Evolutionary conservation across 2,329 filamentous ascomycete species (phyloP).

Genomic region (Podosphaera fusca): DNA sequence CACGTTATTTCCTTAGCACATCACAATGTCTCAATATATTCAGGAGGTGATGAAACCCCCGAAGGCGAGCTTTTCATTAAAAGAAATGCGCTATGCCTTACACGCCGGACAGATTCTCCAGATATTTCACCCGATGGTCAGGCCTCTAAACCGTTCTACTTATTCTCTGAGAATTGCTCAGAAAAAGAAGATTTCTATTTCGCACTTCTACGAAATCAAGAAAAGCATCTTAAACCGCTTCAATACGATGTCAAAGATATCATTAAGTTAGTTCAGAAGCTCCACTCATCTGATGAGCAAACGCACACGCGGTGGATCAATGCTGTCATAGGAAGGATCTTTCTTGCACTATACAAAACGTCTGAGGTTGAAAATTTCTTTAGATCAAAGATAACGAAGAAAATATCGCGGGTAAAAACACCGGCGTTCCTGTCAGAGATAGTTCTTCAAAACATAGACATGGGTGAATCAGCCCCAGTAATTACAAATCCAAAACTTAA

Average conservation of each 20-base stretch:
- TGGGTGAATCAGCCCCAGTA: constrained; percentile 67
- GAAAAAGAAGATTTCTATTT: constrained; percentile 99
- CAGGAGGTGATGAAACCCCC: constrained; percentile 52
- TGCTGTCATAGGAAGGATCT: constrained; percentile 68
- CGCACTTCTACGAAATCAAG: constrained; percentile 65
- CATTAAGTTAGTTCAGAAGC: constrained; percentile 65
- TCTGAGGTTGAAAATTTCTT: constrained; percentile 58
- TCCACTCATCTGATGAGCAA: constrained; percentile 83
- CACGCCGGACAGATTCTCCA: constrained; percentile 33
- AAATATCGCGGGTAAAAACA: constrained; percentile 82
- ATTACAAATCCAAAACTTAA: constrained; percentile 74
- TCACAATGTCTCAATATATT: constrained; percentile 67
- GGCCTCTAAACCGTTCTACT: constrained; percentile 61
- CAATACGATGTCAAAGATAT: constrained; percentile 69
- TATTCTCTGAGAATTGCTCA: constrained; percentile 88
- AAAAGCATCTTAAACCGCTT: constrained; percentile 45
- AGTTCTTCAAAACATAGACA: constrained; percentile 59
- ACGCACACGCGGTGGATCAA: constrained; percentile 85
- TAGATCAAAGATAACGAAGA: constrained; percentile 74
- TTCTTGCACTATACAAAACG: constrained; percentile 72
- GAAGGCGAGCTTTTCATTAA: constrained; percentile 95
- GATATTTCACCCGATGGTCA: constrained; percentile 31
- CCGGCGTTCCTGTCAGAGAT: constrained; percentile 76
- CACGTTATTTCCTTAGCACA: constrained; percentile 86
- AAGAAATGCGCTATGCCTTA: constrained; percentile 65